A percentile compares a stretch with the other conserved stretches of the same genome.
phyloP scores from a whole-genome alignment of 2,329 filamentous ascomycete species.

The Pyricularia grisea region DNA sequence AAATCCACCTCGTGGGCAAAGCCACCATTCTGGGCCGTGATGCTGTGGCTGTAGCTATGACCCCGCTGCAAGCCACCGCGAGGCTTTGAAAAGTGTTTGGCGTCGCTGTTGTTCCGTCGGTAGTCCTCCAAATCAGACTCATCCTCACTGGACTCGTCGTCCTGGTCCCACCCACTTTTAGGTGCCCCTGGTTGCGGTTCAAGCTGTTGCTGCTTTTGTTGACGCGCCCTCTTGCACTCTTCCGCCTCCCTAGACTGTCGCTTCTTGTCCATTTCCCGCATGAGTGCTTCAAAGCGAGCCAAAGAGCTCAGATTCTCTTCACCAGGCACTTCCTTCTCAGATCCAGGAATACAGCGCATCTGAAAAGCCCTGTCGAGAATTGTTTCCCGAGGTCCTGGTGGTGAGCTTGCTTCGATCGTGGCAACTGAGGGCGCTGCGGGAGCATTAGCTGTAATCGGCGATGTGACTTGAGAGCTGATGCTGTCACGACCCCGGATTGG shows the following conservation, averaged over 20 bases:
- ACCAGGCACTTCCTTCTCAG: slow-evolving; percentile 41
- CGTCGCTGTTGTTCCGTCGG: slow-evolving; percentile 11
- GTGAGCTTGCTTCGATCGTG: slow-evolving; percentile 35
- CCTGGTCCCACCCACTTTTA: slow-evolving; percentile 42
- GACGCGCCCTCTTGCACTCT: slow-evolving; percentile 10
- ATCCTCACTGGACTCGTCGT: slow-evolving; percentile 30
- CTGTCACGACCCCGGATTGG: slow-evolving; percentile 45
- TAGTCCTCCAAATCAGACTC: slow-evolving; percentile 22
- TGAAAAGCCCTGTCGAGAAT: slow-evolving; percentile 60
- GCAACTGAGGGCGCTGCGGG: slow-evolving; percentile 17
- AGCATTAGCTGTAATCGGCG: slow-evolving; percentile 18
- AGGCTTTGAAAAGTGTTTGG: neutral
- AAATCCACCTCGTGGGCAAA: slow-evolving; percentile 13
- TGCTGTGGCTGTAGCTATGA: slow-evolving; percentile 5
- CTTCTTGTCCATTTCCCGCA: slow-evolving; percentile 49
- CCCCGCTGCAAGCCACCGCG: neutral
- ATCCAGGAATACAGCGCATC: slow-evolving; percentile 52
- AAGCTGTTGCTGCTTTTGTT: neutral
- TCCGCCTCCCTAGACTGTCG: slow-evolving; percentile 29
- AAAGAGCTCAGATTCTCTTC: slow-evolving; percentile 57
- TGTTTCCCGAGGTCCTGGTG: slow-evolving; percentile 48
- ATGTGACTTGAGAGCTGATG: slow-evolving; percentile 33
- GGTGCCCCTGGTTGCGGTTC: slow-evolving; percentile 15
- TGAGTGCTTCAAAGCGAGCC: slow-evolving; percentile 56
- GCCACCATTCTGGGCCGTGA: neutral